Percentiles rank a stretch among this genome's conserved stretches.
These are phyloP conservation scores for Annulohypoxylon maeteangense DNA, from an alignment of 495 filamentous ascomycete genomes.

Conservation along the genomic window DNA sequence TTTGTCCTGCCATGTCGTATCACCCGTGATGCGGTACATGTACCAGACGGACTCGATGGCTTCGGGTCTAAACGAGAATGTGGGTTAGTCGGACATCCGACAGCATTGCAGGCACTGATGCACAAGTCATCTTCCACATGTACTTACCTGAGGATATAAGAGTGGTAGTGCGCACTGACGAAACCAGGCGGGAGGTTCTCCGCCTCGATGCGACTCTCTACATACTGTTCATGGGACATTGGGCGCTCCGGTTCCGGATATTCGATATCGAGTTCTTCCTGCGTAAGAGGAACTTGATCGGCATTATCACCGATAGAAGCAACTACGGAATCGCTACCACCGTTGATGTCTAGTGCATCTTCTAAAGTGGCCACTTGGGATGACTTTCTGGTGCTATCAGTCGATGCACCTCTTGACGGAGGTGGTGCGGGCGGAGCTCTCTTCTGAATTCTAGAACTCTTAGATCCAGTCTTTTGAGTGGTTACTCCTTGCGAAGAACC, in stretches of 20 bases:
- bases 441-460: slow-evolving; percentile 20
- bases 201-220: slow-evolving; percentile 65
- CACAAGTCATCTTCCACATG: not conserved
- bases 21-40: slow-evolving; percentile 92
- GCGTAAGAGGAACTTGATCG: slow-evolving; percentile 43
- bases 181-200: slow-evolving; percentile 76
- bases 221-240: slow-evolving; percentile 71
- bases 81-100: slow-evolving; percentile 30
- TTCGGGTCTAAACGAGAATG: slow-evolving; percentile 70
- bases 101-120: not conserved
- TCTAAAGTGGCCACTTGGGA: not conserved
- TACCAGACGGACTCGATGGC: slow-evolving; percentile 96
- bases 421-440: slow-evolving; percentile 15
- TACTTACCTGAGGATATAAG: slow-evolving; percentile 81
- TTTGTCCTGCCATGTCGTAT: slow-evolving; percentile 80
- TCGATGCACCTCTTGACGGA: not conserved
- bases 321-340: slow-evolving; percentile 17
- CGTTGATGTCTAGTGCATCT: slow-evolving; percentile 39
- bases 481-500: not conserved
- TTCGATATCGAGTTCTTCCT: slow-evolving; percentile 33
- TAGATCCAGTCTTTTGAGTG: not conserved
- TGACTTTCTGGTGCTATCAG: slow-evolving; percentile 2
- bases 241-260: slow-evolving; percentile 52
- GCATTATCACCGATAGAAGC: slow-evolving; percentile 4
- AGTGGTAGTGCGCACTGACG: slow-evolving; percentile 62